A percentile compares a stretch with the other conserved stretches of the same genome.
Evolutionary conservation across 1,139 yeast genomes (phyloP).

Genomic region (Blastobotrys aristatus): DNA sequence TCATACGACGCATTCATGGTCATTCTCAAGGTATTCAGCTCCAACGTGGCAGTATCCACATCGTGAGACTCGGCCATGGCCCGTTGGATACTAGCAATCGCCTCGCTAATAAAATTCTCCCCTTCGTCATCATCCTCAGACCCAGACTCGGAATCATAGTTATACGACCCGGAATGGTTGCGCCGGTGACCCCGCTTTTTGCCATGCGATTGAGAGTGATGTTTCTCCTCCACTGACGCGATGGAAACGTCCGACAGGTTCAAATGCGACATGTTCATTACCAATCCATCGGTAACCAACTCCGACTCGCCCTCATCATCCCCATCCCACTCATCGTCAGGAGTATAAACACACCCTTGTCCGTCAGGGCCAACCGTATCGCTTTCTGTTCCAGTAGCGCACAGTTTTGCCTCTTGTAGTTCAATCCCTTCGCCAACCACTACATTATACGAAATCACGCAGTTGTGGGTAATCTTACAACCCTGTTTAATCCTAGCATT

Average conservation of each 20-base stretch:
- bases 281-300: constrained; percentile 38
- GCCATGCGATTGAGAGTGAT: background rate
- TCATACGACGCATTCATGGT: constrained; percentile 93
- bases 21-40: constrained; percentile 92
- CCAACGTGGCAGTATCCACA: constrained; percentile 86
- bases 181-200: constrained; percentile 20
- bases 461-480: constrained; percentile 55
- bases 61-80: constrained; percentile 91
- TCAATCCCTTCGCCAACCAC: constrained; percentile 45
- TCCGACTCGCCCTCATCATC: constrained; percentile 41
- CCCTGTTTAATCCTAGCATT: constrained; percentile 50
- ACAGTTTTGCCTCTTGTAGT: constrained; percentile 23
- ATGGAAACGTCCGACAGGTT: constrained; percentile 79
- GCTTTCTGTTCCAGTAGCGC: constrained; percentile 28
- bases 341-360: constrained; percentile 47
- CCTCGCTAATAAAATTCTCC: constrained; percentile 83
- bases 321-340: constrained; percentile 41
- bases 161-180: constrained; percentile 23
- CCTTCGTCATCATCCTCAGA: constrained; percentile 47
- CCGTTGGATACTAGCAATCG: constrained; percentile 87
- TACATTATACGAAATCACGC: constrained; percentile 77
- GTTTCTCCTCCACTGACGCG: constrained; percentile 20
- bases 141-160: constrained; percentile 16
- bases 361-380: constrained; percentile 55
- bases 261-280: constrained; percentile 59